Evolutionary conservation across 306 rosid genomes (phyloP).

Genomic region (Astragalus glycyphyllos): DNA sequence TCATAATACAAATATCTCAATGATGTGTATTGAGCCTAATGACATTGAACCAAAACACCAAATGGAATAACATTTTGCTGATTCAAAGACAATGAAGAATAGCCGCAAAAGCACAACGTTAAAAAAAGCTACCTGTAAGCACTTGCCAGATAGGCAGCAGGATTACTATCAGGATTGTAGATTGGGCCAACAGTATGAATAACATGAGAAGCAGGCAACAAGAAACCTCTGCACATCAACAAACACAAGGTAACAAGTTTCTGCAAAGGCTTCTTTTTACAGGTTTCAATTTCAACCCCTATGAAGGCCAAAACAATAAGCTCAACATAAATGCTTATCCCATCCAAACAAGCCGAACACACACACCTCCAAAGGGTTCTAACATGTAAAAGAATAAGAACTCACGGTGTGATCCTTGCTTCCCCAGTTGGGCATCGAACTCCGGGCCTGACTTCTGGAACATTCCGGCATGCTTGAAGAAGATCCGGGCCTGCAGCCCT

Average conservation of each 20-base stretch:
- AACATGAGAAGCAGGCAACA: slow-evolving; percentile 76
- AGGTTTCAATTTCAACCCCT: not conserved
- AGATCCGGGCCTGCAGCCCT: slow-evolving; percentile 89
- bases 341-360: not conserved
- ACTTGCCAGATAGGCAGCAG: slow-evolving; percentile 65
- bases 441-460: slow-evolving; percentile 73
- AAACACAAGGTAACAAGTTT: slow-evolving; percentile 18
- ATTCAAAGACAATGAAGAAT: slow-evolving; percentile 12
- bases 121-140: slow-evolving; percentile 69
- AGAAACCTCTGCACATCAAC: slow-evolving; percentile 71
- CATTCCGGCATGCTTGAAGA: slow-evolving; percentile 64
- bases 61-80: not conserved
- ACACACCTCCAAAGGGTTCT: slow-evolving; percentile 12
- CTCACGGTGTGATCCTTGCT: slow-evolving; percentile 89
- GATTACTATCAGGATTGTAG: slow-evolving; percentile 50
- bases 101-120: slow-evolving; percentile 10
- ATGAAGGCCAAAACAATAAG: not conserved
- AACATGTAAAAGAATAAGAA: slow-evolving; percentile 15
- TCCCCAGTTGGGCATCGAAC: slow-evolving; percentile 93
- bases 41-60: slow-evolving; percentile 5
- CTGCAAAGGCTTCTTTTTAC: not conserved
- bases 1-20: slow-evolving; percentile 31
- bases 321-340: not conserved
- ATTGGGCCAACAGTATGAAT: slow-evolving; percentile 90
- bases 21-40: not conserved